phyloP scores from a whole-genome alignment of 2,329 filamentous ascomycete species.

The Beauveria medogensis region DNA sequence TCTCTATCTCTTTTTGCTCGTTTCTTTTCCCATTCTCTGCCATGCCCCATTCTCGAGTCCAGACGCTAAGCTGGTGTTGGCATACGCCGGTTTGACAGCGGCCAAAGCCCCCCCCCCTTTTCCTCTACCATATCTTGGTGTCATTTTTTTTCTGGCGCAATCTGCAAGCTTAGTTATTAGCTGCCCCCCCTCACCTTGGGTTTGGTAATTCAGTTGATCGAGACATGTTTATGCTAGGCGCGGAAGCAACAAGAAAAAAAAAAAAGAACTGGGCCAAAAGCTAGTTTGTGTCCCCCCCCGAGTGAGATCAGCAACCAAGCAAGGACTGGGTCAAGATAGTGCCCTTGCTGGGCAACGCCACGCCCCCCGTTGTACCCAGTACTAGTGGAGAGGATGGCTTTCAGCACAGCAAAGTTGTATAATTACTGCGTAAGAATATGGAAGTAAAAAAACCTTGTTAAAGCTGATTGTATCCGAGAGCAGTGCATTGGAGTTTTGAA shows the following conservation, averaged over 20 bases:
- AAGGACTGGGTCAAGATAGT: neutral
- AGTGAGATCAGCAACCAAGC: neutral
- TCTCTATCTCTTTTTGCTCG: neutral
- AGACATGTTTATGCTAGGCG: neutral
- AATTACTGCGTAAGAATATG: too few relatives aligned
- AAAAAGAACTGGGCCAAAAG: neutral
- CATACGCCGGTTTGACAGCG: neutral
- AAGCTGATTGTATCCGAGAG: too few relatives aligned
- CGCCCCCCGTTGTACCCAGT: neutral
- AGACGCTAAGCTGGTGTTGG: constrained; percentile 8
- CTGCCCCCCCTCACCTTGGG: neutral
- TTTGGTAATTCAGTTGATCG: neutral
- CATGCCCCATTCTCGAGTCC: constrained; percentile 10
- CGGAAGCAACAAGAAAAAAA: neutral
- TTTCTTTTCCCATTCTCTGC: neutral
- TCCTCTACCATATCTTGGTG: neutral
- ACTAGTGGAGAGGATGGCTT: neutral
- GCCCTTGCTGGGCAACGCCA: neutral
- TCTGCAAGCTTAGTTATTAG: neutral
- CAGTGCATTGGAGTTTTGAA: too few relatives aligned
- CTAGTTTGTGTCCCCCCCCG: neutral
- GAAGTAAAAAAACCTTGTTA: too few relatives aligned
- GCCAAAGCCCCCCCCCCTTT: neutral
- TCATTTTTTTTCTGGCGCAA: neutral
- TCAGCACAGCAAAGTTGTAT: too few relatives aligned